Evolutionary conservation across 2,329 filamentous ascomycete species (phyloP).

Genomic region (Thelonectria olida): DNA sequence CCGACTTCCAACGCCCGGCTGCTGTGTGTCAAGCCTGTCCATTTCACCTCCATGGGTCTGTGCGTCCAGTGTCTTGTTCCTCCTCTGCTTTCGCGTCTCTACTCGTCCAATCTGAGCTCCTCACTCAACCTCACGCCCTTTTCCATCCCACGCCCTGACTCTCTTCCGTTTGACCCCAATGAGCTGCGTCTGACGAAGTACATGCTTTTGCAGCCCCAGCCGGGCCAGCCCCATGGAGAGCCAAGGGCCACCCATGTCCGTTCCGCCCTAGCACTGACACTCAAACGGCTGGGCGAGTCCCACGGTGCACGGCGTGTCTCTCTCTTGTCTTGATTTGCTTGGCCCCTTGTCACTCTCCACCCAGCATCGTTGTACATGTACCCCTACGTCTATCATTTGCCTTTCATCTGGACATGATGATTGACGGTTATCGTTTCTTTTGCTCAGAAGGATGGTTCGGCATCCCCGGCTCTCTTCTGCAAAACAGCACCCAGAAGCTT

Average conservation of each 20-base stretch:
- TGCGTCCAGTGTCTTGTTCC: neutral
- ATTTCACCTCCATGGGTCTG: neutral
- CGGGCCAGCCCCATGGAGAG: neutral
- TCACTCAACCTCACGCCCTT: neutral
- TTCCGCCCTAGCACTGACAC: neutral
- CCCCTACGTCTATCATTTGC: neutral
- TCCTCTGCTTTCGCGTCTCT: neutral
- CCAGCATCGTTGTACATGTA: neutral
- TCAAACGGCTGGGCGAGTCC: neutral
- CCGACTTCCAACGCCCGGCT: neutral
- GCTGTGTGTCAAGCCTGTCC: neutral
- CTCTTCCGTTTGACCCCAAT: neutral
- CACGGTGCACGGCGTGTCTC: neutral
- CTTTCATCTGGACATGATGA: neutral
- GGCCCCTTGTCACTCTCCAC: neutral
- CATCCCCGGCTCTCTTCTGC: neutral
- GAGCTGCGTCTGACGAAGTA: no score
- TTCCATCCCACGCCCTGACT: neutral
- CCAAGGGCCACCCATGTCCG: constrained; percentile 3
- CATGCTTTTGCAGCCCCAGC: neutral
- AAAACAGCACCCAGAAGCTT: neutral
- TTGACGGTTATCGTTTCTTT: neutral
- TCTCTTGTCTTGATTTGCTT: neutral
- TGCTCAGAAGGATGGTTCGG: neutral
- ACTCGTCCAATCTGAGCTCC: neutral